These are phyloP conservation scores for Sporothrix mexicana DNA, from an alignment of 2,329 filamentous ascomycete species.

Conservation along the genomic window DNA sequence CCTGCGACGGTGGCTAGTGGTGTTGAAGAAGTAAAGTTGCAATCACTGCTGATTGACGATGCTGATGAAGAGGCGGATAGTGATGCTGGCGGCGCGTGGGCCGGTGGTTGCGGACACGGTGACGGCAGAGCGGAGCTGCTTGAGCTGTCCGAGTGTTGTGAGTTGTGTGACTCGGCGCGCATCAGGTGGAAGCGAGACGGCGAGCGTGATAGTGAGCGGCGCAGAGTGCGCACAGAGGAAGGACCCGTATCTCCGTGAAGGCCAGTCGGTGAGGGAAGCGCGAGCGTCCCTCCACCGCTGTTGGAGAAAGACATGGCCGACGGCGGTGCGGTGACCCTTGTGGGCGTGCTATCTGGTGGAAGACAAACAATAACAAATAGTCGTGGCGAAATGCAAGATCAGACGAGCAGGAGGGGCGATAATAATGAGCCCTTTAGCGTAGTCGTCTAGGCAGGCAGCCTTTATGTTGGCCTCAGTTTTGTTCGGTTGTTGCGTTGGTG, in stretches of 20 bases:
- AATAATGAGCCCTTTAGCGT: neutral
- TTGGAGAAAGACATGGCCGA: slow-evolving; percentile 63
- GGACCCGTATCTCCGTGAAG: slow-evolving; percentile 78
- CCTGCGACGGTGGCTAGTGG: slow-evolving; percentile 28
- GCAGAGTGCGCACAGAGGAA: slow-evolving; percentile 79
- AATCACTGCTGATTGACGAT: slow-evolving; percentile 32
- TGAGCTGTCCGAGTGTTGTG: slow-evolving; percentile 57
- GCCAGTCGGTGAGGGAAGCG: slow-evolving; percentile 84
- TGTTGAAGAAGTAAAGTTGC: slow-evolving; percentile 30
- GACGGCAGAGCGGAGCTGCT: slow-evolving; percentile 63
- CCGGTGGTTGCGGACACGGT: slow-evolving; percentile 50
- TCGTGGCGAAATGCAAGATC: neutral
- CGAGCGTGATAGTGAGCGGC: slow-evolving; percentile 89
- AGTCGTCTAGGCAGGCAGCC: slow-evolving; percentile 12
- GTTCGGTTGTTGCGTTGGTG: slow-evolving; percentile 6
- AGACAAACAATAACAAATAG: neutral
- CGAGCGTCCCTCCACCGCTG: slow-evolving; percentile 74
- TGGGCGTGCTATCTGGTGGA: neutral
- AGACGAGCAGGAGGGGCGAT: neutral
- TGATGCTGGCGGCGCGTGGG: slow-evolving; percentile 29
- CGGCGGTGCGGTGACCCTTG: neutral
- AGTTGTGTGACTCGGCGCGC: slow-evolving; percentile 55
- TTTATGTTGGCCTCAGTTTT: neutral
- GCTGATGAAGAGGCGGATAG: slow-evolving; percentile 32
- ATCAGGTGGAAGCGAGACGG: slow-evolving; percentile 82